phyloP scores from a whole-genome alignment of 208 protist species.

The Trypanosoma cruzi region DNA sequence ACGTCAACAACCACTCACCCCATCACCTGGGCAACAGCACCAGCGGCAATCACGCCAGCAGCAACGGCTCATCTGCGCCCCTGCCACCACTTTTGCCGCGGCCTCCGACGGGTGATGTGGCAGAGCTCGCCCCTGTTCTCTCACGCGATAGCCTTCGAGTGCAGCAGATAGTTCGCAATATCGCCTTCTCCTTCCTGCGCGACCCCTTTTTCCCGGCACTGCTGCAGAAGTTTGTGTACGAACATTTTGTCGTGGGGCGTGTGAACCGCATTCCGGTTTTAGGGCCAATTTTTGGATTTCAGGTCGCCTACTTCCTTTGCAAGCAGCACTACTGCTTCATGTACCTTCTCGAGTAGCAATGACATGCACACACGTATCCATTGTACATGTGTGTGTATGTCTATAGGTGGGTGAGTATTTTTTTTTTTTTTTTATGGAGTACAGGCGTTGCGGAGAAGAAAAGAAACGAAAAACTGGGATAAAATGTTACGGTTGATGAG shows the following conservation, averaged over 20 bases:
- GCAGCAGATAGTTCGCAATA: constrained; percentile 64
- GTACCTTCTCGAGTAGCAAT: constrained; percentile 70
- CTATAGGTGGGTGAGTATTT: constrained; percentile 4
- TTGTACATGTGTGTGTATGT: constrained; percentile 14
- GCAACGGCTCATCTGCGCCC: no score
- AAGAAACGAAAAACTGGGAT: neutral
- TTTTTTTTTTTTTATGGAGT: no score
- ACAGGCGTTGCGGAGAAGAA: neutral
- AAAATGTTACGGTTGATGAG: no score
- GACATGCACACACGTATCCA: neutral
- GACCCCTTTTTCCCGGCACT: constrained; percentile 83
- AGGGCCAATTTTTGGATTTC: constrained; percentile 55
- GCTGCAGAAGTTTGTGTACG: constrained; percentile 68
- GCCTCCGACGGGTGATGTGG: constrained; percentile 16
- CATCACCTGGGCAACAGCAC: neutral
- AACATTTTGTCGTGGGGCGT: constrained; percentile 66
- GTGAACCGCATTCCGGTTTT: constrained; percentile 77
- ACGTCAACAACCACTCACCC: neutral
- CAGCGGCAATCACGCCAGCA: neutral
- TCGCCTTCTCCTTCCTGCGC: constrained; percentile 54
- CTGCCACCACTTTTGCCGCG: constrained; percentile 1
- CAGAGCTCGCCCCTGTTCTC: constrained; percentile 23
- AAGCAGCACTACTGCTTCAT: constrained; percentile 91
- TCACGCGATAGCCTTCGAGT: constrained; percentile 70
- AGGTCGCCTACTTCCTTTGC: constrained; percentile 71